Percentiles rank a stretch among this genome's conserved stretches.
phyloP scores from a whole-genome alignment of 2,329 filamentous ascomycete species.

The Didymella arachidicola region DNA sequence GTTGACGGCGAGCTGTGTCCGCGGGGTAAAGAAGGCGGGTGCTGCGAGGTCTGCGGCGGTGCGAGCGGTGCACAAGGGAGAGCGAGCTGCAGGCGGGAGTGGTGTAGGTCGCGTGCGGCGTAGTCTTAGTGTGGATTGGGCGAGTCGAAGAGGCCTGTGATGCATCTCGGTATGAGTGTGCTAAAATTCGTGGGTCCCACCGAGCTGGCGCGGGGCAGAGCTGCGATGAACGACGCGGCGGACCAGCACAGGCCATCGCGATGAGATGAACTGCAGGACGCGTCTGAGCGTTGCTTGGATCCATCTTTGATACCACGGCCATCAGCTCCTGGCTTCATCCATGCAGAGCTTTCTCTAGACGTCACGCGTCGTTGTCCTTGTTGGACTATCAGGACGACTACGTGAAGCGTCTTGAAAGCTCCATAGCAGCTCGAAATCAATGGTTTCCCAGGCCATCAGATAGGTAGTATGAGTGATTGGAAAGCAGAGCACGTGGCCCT shows the following conservation, averaged over 20 bases:
- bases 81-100: constrained; percentile 9
- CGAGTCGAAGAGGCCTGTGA: constrained; percentile 27
- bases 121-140: constrained; percentile 25
- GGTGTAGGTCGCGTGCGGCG: constrained; percentile 18
- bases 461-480: neutral
- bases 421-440: neutral
- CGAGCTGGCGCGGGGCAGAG: constrained; percentile 12
- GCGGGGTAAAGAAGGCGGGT: constrained; percentile 45
- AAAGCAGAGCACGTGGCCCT: no score
- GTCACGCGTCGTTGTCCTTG: neutral
- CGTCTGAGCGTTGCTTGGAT: constrained; percentile 1
- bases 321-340: neutral
- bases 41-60: constrained; percentile 24
- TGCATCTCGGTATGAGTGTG: constrained; percentile 29
- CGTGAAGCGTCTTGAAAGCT: neutral
- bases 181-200: constrained; percentile 27
- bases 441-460: neutral
- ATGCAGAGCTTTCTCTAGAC: neutral
- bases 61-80: constrained; percentile 17
- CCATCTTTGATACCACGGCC: neutral
- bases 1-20: constrained; percentile 36
- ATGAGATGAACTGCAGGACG: constrained; percentile 6
- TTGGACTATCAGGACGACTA: neutral
- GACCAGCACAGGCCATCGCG: constrained; percentile 32
- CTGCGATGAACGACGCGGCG: constrained; percentile 36